Evolutionary conservation across 2,329 filamentous ascomycete genomes (phyloP), one percentile per base, ranked within the genome.

Genomic region (Epichloe gansuensis): DNA sequence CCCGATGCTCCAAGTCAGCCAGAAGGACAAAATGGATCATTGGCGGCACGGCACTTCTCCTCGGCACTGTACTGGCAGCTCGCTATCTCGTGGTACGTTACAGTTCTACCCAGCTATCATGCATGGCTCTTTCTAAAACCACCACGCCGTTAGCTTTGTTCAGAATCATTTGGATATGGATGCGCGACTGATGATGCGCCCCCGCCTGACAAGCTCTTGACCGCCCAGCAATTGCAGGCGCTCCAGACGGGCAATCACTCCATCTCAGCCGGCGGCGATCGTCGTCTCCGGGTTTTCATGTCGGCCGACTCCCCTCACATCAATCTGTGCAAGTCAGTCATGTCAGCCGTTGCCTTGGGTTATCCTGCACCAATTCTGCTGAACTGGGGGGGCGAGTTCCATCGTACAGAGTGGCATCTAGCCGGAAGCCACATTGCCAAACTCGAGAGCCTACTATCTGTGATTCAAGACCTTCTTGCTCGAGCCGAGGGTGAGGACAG

Each of bases 381-480:
- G 1, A 69, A 69, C 60, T 70, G 68, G 68, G 51, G 61, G 3
- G 59, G 65, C 48, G 67, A 69, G 45, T 69, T 66, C 50, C 68
- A 69, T 50, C 58, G 64, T 0, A 66, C 65, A 0, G 54, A 62
- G 9, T 68, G 66, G 66, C 66, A 70, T 35, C 66, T 68, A 54
- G 60, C 43, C 8, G 68, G 67, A n/a, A 67, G 64, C 44, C 67
- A 68, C 35, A 67, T 68, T 46, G 68, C 67, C 46, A 68, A 69
- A 47, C 60, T 70, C 9, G 66, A 68, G 49, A 54, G 54, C 36
- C 11, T 52, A n/a, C 49, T 57, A 3, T 56, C 57, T 35, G 60
- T 47, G 1, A 50, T 55, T 5, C 60, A 66, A 6, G 58, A 69
- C 11, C 65, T 51, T 13, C 51, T 53, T 36, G 48, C 51, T 17